Evolutionary conservation across 2,329 filamentous ascomycete genomes (phyloP), one percentile per base, ranked within the genome.

Genomic region (Botrytis elliptica): DNA sequence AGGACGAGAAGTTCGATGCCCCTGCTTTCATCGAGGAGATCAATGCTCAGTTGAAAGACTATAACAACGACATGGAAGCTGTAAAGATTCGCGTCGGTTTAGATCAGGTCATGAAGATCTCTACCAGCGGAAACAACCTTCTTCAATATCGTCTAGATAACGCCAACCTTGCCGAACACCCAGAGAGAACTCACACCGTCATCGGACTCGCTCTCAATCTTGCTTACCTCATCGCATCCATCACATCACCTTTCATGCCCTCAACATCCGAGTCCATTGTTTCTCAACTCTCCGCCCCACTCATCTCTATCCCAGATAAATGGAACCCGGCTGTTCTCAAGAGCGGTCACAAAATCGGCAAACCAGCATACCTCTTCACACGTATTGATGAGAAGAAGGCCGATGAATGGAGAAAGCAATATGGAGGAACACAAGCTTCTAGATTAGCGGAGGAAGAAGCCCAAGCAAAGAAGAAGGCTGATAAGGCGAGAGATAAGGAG

Each of bases 181-280:
- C 84, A 9, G 80, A 80, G 59, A 79, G 82, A 72, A 83, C 82
- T 22, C 79, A 82, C 59, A 81, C 81, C 18, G 82, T 84, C 59
- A 88, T 97, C 71, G 92, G 93, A 72, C 85, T 94, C n/a, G 93
- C 92, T 1, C 86, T 97, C 75, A 97, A 97, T 84, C 89, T 95
- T 76, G 90, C 95, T 71, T 90, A 95, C 80, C 90, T 98, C 46
- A 87, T 97, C 66, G 93, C 94, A 36, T 91, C 89, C 71, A 84
- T 97, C 62, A 88, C 95, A 73, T 89, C 90, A 70, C 95, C 95
- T 0, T 98, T 95, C 84, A 93, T 98, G 86, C 94, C 94, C 59
- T 87, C 88, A n/a, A 95, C 92, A 14, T 87, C 92, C 5, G 87
- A 87, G 74, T 89, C 89, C 46, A 97, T 98, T 78, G 88, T 93